phyloP scores from a whole-genome alignment of 768 basidiomycete genomes.

The Pleurotus citrinopileatus region DNA sequence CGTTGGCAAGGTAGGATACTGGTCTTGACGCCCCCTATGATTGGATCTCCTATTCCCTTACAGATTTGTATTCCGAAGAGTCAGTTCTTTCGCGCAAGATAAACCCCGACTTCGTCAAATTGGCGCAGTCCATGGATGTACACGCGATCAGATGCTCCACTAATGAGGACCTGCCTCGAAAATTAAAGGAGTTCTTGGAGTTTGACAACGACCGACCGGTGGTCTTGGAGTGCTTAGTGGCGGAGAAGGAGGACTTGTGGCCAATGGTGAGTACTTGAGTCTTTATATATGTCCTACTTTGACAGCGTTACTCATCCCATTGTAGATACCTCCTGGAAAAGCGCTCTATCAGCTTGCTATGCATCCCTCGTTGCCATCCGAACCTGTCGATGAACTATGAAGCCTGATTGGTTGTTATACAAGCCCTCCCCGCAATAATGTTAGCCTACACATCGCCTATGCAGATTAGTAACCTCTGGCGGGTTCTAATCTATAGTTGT shows the following conservation, averaged over 20 bases:
- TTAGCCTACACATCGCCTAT: no score
- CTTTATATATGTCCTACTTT: slow-evolving; percentile 11
- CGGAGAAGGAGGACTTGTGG: slow-evolving; percentile 83
- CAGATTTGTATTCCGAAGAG: slow-evolving; percentile 75
- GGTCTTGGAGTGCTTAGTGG: slow-evolving; percentile 86
- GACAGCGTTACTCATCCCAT: no score
- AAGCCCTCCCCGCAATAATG: no score
- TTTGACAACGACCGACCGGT: slow-evolving; percentile 86
- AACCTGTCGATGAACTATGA: no score
- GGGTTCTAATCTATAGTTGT: no score
- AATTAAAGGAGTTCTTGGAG: slow-evolving; percentile 99
- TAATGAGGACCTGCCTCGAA: slow-evolving; percentile 77
- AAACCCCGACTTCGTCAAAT: slow-evolving; percentile 91
- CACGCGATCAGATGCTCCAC: slow-evolving; percentile 79
- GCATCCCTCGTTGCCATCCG: no score
- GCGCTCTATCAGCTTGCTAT: slow-evolving; percentile 90
- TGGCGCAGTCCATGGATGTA: slow-evolving; percentile 89
- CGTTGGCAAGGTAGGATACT: slow-evolving; percentile 89
- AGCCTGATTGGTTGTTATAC: no score
- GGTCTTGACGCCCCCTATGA: no score
- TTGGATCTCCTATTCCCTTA: neutral
- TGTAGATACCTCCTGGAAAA: slow-evolving; percentile 85
- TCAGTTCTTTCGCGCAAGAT: slow-evolving; percentile 95
- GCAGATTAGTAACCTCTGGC: no score
- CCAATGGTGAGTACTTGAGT: slow-evolving; percentile 65